These are phyloP conservation scores for Dicorynia guianensis DNA, from an alignment of 306 rosid genomes.

Conservation along the genomic window DNA sequence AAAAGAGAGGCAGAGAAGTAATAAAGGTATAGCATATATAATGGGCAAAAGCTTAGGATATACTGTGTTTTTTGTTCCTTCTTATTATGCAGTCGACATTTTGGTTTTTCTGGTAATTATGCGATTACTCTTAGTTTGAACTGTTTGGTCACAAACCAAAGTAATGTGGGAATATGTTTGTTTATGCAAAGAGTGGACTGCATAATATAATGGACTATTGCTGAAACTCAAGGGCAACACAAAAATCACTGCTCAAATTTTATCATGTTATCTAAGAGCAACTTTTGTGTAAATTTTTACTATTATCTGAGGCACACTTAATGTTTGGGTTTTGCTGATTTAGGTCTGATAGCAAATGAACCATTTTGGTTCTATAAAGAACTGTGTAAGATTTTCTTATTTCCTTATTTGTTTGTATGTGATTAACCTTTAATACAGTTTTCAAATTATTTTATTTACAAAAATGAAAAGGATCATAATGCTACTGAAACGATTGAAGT, in stretches of 20 bases:
- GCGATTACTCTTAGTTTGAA: conserved; percentile 6
- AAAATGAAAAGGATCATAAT: background rate
- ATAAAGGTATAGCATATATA: conserved; percentile 31
- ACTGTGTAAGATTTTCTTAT: background rate
- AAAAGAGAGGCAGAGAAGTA: conserved; percentile 42
- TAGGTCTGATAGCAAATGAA: background rate
- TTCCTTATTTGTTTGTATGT: background rate
- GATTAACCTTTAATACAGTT: background rate
- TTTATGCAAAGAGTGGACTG: background rate
- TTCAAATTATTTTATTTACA: background rate
- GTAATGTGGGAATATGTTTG: background rate
- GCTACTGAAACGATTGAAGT: background rate
- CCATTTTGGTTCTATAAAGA: background rate
- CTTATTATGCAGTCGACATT: background rate
- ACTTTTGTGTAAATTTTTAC: background rate
- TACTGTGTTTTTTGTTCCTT: background rate
- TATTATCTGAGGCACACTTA: background rate
- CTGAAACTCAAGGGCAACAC: background rate
- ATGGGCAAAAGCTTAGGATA: background rate
- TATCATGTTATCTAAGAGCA: background rate
- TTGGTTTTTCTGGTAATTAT: background rate
- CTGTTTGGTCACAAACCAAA: background rate
- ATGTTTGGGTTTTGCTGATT: background rate
- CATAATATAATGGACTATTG: background rate
- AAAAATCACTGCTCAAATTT: background rate